These are phyloP conservation scores for Rutstroemia sydowiana DNA, from an alignment of 2,329 filamentous ascomycete species.

Conservation along the genomic window DNA sequence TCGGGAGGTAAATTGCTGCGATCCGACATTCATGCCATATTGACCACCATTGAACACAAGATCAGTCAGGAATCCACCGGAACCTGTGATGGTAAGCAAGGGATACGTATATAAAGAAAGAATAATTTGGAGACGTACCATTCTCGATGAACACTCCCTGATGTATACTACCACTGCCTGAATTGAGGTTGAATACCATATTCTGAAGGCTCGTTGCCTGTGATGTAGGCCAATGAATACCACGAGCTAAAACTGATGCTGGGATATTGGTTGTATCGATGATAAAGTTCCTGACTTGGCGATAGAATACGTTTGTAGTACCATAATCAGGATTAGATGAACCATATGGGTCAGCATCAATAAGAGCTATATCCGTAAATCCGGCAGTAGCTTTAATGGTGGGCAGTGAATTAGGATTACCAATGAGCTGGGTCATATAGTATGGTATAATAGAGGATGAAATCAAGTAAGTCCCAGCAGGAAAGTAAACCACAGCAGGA, in stretches of 20 bases:
- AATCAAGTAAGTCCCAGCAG: constrained; percentile 23
- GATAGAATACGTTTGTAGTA: constrained; percentile 63
- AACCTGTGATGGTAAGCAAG: constrained; percentile 33
- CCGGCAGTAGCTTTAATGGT: constrained; percentile 62
- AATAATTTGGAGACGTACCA: constrained; percentile 32
- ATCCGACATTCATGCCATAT: constrained; percentile 53
- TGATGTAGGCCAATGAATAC: constrained; percentile 46
- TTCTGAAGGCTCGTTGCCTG: constrained; percentile 55
- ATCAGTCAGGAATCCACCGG: constrained; percentile 53
- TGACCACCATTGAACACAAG: constrained; percentile 53
- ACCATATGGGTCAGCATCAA: constrained; percentile 78
- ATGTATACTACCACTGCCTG: constrained; percentile 38
- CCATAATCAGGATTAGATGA: constrained; percentile 65
- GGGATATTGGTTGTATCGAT: constrained; percentile 44
- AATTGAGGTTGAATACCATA: constrained; percentile 50
- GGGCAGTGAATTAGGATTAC: constrained; percentile 41
- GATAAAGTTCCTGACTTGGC: constrained; percentile 57
- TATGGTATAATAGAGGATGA: constrained; percentile 18
- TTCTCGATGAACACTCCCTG: constrained; percentile 45
- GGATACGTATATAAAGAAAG: constrained; percentile 38
- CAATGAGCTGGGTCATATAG: constrained; percentile 24
- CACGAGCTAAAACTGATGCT: constrained; percentile 28
- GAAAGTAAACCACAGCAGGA: constrained; percentile 31
- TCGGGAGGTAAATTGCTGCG: constrained; percentile 57
- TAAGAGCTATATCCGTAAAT: constrained; percentile 78